Evolutionary conservation across 208 protist genomes (phyloP), one percentile per base, ranked within the genome.

Genomic region (Leishmania amazonensis): DNA sequence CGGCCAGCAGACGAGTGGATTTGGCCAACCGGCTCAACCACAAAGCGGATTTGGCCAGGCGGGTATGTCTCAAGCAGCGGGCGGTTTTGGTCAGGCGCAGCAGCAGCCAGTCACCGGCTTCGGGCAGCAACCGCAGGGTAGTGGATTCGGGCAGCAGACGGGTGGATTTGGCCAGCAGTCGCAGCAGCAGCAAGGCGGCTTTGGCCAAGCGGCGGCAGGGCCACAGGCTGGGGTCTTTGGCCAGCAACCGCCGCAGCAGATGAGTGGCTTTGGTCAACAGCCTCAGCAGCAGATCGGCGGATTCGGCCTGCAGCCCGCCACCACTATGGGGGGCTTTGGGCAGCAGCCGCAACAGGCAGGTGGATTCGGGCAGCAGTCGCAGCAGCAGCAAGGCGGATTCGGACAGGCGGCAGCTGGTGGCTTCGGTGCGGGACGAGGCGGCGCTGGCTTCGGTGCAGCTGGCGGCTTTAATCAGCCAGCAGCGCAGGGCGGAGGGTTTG

Each of bases 91-190:
- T 4, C 88, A 91, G 75, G 79, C 80, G 65, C 84, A 76, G 71
- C 81, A 85, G 72, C 83, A 85, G 28, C 70, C 9, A 9, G n/a
- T 19, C 31, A 77, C 76, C n/a, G 88, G 87, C 9, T 94, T 93
- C 81, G 87, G 85, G 24, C 80, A 85, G 79, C 80, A 42, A 40
- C 38, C 47, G 40, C 64, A 35, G 71, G 71, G 11, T n/a, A 77
- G 86, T 71, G 90, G 87, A n/a, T 90, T 90, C 78, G 89, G 89
- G 8, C 89, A 93, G 71, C 85, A 71, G 57, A 51, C 82, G 64
- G 86, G 88, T 62, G 90, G 88, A 38, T 93, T 93, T 75, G 87
- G 87, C 31, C 87, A 89, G 54, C 74, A 76, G 68, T 21, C 49
- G 8, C 71, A 31, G 28, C 79, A 71, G 47, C 65, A 74, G 40